Evolutionary conservation across 2,329 filamentous ascomycete genomes (phyloP).

Genomic region (Aureobasidium musti): DNA sequence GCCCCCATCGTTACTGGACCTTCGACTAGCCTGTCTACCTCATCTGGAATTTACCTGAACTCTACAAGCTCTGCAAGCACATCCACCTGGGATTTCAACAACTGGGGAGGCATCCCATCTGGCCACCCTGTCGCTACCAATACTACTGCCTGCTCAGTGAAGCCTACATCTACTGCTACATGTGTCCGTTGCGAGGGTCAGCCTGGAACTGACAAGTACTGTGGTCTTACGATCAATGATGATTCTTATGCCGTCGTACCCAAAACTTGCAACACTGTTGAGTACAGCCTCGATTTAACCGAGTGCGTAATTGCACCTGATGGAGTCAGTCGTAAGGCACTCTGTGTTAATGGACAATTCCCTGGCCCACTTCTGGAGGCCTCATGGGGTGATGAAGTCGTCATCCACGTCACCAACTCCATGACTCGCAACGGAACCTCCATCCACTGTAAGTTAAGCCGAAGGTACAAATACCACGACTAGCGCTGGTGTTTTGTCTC

Average conservation of each 20-base stretch:
- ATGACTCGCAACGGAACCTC: slow-evolving; percentile 47
- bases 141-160: slow-evolving; percentile 18
- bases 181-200: slow-evolving; percentile 29
- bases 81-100: slow-evolving; percentile 9
- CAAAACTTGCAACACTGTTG: slow-evolving; percentile 24
- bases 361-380: slow-evolving; percentile 26
- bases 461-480: too few relatives aligned
- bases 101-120: slow-evolving; percentile 23
- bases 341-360: slow-evolving; percentile 26
- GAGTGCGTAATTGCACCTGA: slow-evolving; percentile 25
- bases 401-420: slow-evolving; percentile 41
- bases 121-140: slow-evolving; percentile 27
- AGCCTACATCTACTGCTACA: slow-evolving; percentile 26
- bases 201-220: slow-evolving; percentile 28
- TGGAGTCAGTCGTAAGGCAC: slow-evolving; percentile 22
- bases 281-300: slow-evolving; percentile 21
- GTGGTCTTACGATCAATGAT: slow-evolving; percentile 20
- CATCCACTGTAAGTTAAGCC: too few relatives aligned
- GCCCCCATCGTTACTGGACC: slow-evolving; percentile 20
- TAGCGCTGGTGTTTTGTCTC: too few relatives aligned
- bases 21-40: not conserved
- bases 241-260: slow-evolving; percentile 25
- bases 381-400: slow-evolving; percentile 42
- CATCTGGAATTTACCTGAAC: slow-evolving; percentile 7
- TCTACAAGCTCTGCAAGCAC: slow-evolving; percentile 24